These are phyloP conservation scores for Vigna reflexopilosa DNA, from an alignment of 306 rosid genomes.

Conservation along the genomic window DNA sequence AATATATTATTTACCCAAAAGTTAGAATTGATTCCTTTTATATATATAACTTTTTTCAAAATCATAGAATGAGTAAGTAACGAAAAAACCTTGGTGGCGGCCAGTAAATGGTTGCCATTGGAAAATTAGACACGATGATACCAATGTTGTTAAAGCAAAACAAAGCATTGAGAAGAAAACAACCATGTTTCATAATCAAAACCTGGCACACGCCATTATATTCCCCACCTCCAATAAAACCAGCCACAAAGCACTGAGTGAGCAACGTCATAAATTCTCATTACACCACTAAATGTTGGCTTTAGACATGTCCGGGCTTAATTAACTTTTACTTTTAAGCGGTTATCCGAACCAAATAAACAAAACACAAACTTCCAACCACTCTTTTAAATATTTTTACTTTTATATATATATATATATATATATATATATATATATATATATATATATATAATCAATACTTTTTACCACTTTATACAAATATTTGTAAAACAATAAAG, in stretches of 20 bases:
- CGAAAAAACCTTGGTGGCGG: too few relatives aligned
- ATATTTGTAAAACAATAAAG: not conserved
- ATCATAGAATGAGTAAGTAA: too few relatives aligned
- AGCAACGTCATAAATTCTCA: not conserved
- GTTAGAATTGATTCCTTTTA: too few relatives aligned
- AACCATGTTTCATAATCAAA: not conserved
- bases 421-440: too few relatives aligned
- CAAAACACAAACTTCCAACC: not conserved
- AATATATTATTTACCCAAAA: too few relatives aligned
- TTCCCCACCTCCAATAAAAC: not conserved
- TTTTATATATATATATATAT: too few relatives aligned
- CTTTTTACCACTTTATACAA: not conserved
- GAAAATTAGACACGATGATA: not conserved
- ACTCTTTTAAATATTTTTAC: not conserved
- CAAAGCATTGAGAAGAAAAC: not conserved
- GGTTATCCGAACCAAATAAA: not conserved
- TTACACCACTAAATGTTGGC: not conserved
- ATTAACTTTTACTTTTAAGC: not conserved
- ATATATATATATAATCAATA: too few relatives aligned
- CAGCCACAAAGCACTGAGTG: not conserved
- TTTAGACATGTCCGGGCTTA: not conserved
- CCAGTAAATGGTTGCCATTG: too few relatives aligned
- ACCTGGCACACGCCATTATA: not conserved
- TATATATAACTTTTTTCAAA: too few relatives aligned
- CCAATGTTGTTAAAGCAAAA: slow-evolving; percentile 5